Conservation (phyloP, 2,329 filamentous ascomycete species). For the Cladobotryum protrusum region DNA sequence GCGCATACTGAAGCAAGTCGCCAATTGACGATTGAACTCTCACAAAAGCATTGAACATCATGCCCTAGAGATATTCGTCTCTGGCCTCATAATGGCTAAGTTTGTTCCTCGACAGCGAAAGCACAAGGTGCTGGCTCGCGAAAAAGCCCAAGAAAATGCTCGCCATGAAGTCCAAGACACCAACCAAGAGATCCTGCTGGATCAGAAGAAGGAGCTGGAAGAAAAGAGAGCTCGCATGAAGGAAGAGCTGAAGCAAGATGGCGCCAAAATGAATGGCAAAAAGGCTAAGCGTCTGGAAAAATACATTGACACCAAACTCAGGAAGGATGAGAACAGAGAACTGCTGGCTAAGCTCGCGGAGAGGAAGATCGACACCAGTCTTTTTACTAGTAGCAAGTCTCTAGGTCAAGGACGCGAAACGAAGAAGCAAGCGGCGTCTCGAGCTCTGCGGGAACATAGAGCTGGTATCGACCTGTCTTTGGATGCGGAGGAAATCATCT, state of each 20-base stretch:
- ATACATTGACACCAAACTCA: slow-evolving; percentile 81
- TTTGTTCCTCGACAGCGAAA: slow-evolving; percentile 62
- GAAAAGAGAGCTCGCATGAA: slow-evolving; percentile 51
- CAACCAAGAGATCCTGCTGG: slow-evolving; percentile 30
- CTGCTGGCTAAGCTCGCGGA: slow-evolving; percentile 77
- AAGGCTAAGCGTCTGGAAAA: slow-evolving; percentile 63
- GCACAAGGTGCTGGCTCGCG: slow-evolving; percentile 61
- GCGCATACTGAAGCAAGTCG: slow-evolving; percentile 1
- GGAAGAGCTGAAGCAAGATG: slow-evolving; percentile 45
- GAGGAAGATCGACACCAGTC: slow-evolving; percentile 72
- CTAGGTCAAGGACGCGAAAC: slow-evolving; percentile 67
- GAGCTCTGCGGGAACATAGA: slow-evolving; percentile 57
- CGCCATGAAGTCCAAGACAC: slow-evolving; percentile 33
- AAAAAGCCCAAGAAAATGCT: slow-evolving; percentile 42
- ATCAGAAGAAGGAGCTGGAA: slow-evolving; percentile 45
- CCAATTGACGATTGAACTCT: slow-evolving; percentile 9
- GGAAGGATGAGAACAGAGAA: slow-evolving; percentile 84
- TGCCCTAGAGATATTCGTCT: slow-evolving; percentile 7
- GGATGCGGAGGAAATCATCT: slow-evolving; percentile 49
- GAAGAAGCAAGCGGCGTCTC: slow-evolving; percentile 61
- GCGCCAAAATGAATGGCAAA: slow-evolving; percentile 53
- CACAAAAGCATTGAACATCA: slow-evolving; percentile 12
- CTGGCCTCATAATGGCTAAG: slow-evolving; percentile 38
- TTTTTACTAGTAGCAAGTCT: slow-evolving; percentile 71
- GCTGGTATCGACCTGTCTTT: slow-evolving; percentile 55